Base-by-base conservation (phyloP, 2,329 filamentous ascomycete species). In the Alternaria viburni region DNA sequence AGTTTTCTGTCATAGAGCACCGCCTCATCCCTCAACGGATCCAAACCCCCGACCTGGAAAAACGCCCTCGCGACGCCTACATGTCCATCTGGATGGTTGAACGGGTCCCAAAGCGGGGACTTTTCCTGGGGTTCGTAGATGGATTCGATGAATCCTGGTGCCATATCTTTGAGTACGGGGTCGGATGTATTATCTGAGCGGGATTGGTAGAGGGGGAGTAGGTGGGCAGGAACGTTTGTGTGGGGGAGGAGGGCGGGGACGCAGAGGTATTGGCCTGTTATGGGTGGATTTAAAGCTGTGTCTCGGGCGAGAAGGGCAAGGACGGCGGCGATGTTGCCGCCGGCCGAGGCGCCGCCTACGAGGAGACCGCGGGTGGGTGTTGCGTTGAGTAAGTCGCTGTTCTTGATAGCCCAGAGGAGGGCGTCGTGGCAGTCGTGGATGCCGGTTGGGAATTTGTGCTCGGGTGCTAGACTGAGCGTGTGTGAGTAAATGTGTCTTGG, bases 311-410 rank as follows among this genome's bases (percentile, higher is more conserved):
- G 66, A 56, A 85, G 81, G 1, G 83, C 78, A 1, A 86, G 77
- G 0, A 82, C 82, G 0, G 82, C 81, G n/a, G 83, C 79, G 59
- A 86, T 81, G 68, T 86, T 86, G n/a, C 82, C 85, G 5, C 85
- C 85, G 0, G 84, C 84, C 2, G 82, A 85, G 6, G 81, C 83
- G 17, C 85, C 85, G 9, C 84, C 83, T 0, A 86, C 70, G n/a
- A 86, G 77, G 64, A 86, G 83, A 9, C 84, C 84, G 56, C 77
- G 79, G 5, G 71, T 62, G 2, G 84, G 79, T 51, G 85, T 78
- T 2, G 81, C 81, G 9, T 76, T 69, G 6, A 86, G 71, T 0
- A 36, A 50, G 1, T 58, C 15, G 56, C 68, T 77, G 63, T 74
- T 74, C 25, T 62, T 67, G 17, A 70, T 72, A 45, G 80, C 79